A percentile compares a stretch with the other conserved stretches of the same genome.
phyloP scores from a whole-genome alignment of 768 basidiomycete genomes.

The Lentinula lateritia region DNA sequence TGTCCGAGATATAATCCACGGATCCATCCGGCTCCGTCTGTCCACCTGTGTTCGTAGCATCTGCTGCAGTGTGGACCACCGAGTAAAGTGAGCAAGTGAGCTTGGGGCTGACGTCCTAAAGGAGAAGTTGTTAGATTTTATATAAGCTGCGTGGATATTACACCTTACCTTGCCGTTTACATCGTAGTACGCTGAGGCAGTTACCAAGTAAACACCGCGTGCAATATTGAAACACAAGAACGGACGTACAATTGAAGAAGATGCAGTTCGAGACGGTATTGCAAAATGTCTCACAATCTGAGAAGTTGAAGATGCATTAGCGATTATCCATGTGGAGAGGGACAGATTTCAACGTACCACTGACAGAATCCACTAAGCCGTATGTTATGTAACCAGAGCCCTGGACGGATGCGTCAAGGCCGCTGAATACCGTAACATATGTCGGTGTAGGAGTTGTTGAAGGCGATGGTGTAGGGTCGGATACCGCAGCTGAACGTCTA shows the following conservation, averaged over 20 bases:
- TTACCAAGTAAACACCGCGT: background rate
- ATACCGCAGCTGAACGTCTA: background rate
- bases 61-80: conserved; percentile 26
- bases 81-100: conserved; percentile 31
- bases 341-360: too few relatives aligned
- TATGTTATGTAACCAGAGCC: conserved; percentile 29
- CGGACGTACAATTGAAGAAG: conserved; percentile 26
- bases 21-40: conserved; percentile 38
- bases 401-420: conserved; percentile 25
- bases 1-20: conserved; percentile 33
- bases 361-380: too few relatives aligned
- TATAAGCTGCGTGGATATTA: too few relatives aligned
- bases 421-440: conserved; percentile 21
- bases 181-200: conserved; percentile 25
- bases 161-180: conserved; percentile 31
- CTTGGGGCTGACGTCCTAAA: conserved; percentile 26
- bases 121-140: too few relatives aligned
- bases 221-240: background rate
- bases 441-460: conserved; percentile 15
- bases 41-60: conserved; percentile 36
- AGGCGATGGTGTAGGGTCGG: conserved; percentile 15
- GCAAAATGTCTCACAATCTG: conserved; percentile 29
- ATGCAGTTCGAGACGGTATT: conserved; percentile 23
- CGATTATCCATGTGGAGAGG: too few relatives aligned
- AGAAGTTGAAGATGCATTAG: too few relatives aligned